Conservation (phyloP, 208 protist species). For the Trypanosoma scelopori region DNA sequence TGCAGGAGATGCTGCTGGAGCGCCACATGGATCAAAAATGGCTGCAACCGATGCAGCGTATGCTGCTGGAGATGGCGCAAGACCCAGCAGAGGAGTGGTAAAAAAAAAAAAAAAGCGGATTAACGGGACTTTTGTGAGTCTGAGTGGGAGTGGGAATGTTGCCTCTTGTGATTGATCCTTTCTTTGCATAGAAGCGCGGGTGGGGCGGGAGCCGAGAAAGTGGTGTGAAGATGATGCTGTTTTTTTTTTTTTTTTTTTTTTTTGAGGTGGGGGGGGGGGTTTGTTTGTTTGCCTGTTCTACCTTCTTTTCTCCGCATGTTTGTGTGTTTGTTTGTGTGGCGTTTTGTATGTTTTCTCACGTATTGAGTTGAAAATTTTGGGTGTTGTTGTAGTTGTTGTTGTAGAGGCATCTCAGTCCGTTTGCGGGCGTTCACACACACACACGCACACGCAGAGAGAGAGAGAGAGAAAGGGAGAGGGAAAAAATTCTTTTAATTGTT, state of each 20-base stretch:
- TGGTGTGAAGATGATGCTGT: background rate
- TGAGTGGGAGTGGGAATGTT: background rate
- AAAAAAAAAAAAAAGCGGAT: too few species aligned
- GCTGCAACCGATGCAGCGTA: constrained; percentile 51
- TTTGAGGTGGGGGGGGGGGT: background rate
- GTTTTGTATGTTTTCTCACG: too few species aligned
- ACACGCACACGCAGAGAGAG: too few species aligned
- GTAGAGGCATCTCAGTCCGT: background rate
- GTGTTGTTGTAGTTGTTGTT: too few species aligned
- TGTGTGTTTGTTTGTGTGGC: too few species aligned
- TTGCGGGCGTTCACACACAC: background rate
- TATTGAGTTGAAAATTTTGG: too few species aligned
- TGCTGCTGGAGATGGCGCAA: constrained; percentile 65
- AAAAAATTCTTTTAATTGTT: background rate
- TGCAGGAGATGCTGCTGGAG: constrained; percentile 63
- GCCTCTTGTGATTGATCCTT: background rate
- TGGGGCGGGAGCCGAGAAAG: constrained; percentile 1
- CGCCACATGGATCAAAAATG: constrained; percentile 72
- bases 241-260: background rate
- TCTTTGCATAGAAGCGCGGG: constrained; percentile 1
- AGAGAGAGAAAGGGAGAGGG: too few species aligned
- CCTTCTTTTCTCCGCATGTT: background rate
- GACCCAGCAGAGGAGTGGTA: constrained; percentile 52
- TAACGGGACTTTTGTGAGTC: too few species aligned
- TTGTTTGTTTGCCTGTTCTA: background rate